Evolutionary conservation across 768 basidiomycete species (phyloP).

Genomic region (Pulveroboletus sp.): DNA sequence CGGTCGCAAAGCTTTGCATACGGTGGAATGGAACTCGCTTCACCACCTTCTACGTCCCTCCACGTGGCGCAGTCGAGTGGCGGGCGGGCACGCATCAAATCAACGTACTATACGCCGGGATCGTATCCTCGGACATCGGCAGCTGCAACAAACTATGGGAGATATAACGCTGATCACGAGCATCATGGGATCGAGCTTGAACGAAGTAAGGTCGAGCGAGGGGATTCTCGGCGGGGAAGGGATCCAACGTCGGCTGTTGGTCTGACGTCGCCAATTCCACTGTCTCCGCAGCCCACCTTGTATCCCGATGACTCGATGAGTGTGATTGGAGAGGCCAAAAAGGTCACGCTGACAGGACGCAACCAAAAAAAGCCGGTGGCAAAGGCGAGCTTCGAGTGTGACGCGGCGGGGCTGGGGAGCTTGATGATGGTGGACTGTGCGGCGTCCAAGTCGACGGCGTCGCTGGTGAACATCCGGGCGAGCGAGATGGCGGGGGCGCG

Average conservation of each 20-base stretch:
- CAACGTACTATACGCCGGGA: slow-evolving; percentile 57
- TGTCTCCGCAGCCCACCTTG: slow-evolving; percentile 58
- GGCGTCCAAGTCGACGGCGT: slow-evolving; percentile 33
- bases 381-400: slow-evolving; percentile 20
- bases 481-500: slow-evolving; percentile 25
- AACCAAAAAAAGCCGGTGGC: slow-evolving; percentile 34
- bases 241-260: slow-evolving; percentile 39
- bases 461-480: slow-evolving; percentile 28
- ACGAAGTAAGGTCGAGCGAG: slow-evolving; percentile 30
- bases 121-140: slow-evolving; percentile 52
- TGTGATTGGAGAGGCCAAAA: slow-evolving; percentile 41
- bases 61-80: slow-evolving; percentile 31
- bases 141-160: slow-evolving; percentile 33
- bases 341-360: slow-evolving; percentile 21
- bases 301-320: slow-evolving; percentile 74
- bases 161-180: slow-evolving; percentile 33
- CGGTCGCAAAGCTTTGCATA: slow-evolving; percentile 44
- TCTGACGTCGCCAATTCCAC: slow-evolving; percentile 31
- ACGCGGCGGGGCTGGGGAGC: slow-evolving; percentile 49
- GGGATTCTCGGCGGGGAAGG: slow-evolving; percentile 41
- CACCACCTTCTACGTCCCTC: slow-evolving; percentile 33
- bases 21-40: slow-evolving; percentile 47
- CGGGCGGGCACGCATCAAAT: slow-evolving; percentile 65
- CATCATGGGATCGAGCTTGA: slow-evolving; percentile 28
- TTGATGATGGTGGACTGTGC: slow-evolving; percentile 61